Base-by-base conservation (phyloP, 2,329 filamentous ascomycete species). In the Rasamsonia emersonii region DNA sequence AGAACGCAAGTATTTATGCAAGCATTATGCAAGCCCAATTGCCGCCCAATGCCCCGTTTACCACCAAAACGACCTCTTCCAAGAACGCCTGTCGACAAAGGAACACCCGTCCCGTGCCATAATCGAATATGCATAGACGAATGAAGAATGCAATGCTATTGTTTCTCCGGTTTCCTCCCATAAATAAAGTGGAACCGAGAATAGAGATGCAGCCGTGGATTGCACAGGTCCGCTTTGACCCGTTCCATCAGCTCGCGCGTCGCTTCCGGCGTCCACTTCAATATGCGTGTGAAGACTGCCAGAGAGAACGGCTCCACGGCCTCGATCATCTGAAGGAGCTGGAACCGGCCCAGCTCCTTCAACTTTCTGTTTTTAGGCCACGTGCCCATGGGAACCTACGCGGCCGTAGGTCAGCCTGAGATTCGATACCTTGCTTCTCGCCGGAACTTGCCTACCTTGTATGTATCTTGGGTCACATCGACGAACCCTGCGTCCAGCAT, bases 401-500 rank as follows among this genome's bases (percentile, higher is more conserved):
- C 20, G n/a, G 5, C 5, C 9, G n/a, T 5, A 11, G 9, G 18
- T 24, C 18, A 26, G 28, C 24, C 18, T 23, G 13, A 8, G 24
- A 11, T 24, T 17, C 19, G 5, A n/a, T 25, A 4, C 18, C 8
- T 24, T 13, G 4, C 20, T 26, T 10, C 11, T 8, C 25, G 13
- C 15, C n/a, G 13, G 20, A 41, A 33, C 27, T 32, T 29, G 21
- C 18, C 10, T 27, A 48, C 43, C 36, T 61, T 64, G 39, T 56
- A 68, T 2, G 61, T 38, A 2, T 56, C 49, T 38, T 71, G 62
- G 0, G 52, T 51, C 0, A 75, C 61, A 30, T 71, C 62, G 10
- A 59, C 50, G 35, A 74, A 75, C 0, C 71, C 71, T 0, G 62
- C 68, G 3, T 65, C 64, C 3, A 53, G 50, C 38, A 73, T 58